These are phyloP conservation scores for Powellomyces hirtus DNA, from an alignment of 192 early-diverging fungal species.

Conservation along the genomic window DNA sequence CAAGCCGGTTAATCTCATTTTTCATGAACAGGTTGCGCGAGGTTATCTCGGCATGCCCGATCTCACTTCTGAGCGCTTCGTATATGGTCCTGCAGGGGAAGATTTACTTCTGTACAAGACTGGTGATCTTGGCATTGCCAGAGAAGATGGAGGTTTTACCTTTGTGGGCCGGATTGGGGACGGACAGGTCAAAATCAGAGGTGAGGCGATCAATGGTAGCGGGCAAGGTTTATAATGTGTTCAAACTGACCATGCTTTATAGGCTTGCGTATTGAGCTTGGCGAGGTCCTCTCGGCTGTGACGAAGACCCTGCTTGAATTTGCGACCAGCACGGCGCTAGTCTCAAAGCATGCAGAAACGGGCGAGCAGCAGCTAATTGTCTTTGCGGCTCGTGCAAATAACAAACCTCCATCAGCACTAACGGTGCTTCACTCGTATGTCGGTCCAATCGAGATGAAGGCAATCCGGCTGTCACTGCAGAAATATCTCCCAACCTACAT, in stretches of 20 bases:
- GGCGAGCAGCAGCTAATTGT: not conserved
- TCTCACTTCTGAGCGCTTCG: slow-evolving; percentile 18
- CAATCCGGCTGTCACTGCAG: not conserved
- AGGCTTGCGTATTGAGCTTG: not conserved
- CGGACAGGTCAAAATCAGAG: not conserved
- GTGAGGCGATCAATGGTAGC: too few relatives aligned
- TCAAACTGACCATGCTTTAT: too few relatives aligned
- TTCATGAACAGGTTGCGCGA: slow-evolving; percentile 1
- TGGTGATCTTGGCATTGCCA: slow-evolving; percentile 26
- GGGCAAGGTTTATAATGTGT: too few relatives aligned
- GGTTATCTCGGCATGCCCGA: slow-evolving; percentile 28
- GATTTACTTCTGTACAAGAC: slow-evolving; percentile 26
- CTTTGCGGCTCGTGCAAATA: not conserved
- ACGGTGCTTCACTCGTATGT: not conserved
- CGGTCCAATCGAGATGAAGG: not conserved
- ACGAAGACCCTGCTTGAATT: not conserved
- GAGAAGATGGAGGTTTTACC: slow-evolving; percentile 5
- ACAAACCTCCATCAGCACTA: not conserved
- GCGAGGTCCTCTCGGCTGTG: not conserved
- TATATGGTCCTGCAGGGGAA: slow-evolving; percentile 3
- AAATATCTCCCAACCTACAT: not conserved
- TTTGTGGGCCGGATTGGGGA: not conserved
- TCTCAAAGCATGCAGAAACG: not conserved
- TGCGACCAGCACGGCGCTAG: not conserved
- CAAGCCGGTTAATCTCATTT: too few relatives aligned